Evolutionary conservation across 148 eudicot species (phyloP).

Genomic region (Pharnaceum exiguum): DNA sequence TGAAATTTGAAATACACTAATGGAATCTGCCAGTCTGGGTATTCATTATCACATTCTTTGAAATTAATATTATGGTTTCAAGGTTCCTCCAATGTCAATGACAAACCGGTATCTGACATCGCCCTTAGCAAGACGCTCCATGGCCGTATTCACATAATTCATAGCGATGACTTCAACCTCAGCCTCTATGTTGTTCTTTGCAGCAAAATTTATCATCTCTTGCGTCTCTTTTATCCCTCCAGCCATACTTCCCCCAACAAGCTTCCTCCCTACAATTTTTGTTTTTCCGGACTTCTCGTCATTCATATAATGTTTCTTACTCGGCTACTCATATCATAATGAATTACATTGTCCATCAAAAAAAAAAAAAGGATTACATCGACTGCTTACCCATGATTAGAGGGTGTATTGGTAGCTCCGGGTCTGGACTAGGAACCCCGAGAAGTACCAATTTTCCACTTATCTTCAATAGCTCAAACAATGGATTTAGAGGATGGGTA

Average conservation of each 20-base stretch:
- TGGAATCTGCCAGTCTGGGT: too few species aligned
- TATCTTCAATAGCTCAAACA: slow-evolving; percentile 6
- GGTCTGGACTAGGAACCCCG: slow-evolving; percentile 13
- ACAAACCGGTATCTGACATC: slow-evolving; percentile 38
- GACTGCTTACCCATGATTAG: slow-evolving; percentile 19
- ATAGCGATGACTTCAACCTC: slow-evolving; percentile 32
- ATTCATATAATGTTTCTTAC: too few species aligned
- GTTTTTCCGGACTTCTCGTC: too few species aligned
- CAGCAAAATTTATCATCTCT: slow-evolving; percentile 40
- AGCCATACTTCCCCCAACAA: slow-evolving; percentile 24
- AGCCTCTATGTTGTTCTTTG: slow-evolving; percentile 26
- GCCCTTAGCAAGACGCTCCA: slow-evolving; percentile 39
- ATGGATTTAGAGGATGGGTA: slow-evolving; percentile 3
- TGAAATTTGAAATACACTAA: too few species aligned
- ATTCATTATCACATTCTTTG: too few species aligned
- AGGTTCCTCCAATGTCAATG: slow-evolving; percentile 26
- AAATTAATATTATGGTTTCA: too few species aligned
- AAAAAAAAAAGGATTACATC: too few species aligned
- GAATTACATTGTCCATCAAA: not conserved
- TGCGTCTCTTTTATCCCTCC: slow-evolving; percentile 37
- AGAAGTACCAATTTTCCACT: slow-evolving; percentile 15
- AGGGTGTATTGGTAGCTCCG: slow-evolving; percentile 6
- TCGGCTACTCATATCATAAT: too few species aligned
- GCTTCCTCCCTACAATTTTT: slow-evolving; percentile 32
- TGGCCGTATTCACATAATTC: slow-evolving; percentile 27